phyloP scores from a whole-genome alignment of 2,329 filamentous ascomycete genomes.

The Trichoderma citrinoviride region DNA sequence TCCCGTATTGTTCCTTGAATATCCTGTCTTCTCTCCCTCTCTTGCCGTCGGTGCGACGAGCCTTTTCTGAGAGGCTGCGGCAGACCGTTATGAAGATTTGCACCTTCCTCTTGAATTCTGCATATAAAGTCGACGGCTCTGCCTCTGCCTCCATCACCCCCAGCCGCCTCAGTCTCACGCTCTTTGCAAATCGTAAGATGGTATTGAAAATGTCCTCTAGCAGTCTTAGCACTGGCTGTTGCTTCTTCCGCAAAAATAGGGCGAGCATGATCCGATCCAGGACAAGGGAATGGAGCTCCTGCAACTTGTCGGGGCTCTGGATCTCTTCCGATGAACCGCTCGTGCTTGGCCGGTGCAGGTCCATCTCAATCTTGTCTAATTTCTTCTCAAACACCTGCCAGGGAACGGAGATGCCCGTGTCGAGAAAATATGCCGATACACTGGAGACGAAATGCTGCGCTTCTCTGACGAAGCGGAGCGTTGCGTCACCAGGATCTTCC shows the following conservation, averaged over 20 bases:
- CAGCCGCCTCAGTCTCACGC: slow-evolving; percentile 40
- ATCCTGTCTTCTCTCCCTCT: slow-evolving; percentile 32
- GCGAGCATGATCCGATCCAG: slow-evolving; percentile 74
- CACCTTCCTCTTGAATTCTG: slow-evolving; percentile 66
- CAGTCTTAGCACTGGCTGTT: slow-evolving; percentile 68
- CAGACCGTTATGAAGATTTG: slow-evolving; percentile 73
- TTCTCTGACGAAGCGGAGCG: slow-evolving; percentile 67
- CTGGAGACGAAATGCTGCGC: slow-evolving; percentile 75
- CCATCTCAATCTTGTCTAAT: slow-evolving; percentile 60
- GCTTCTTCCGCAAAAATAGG: slow-evolving; percentile 70
- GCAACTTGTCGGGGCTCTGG: slow-evolving; percentile 62
- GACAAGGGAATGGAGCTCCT: slow-evolving; percentile 67
- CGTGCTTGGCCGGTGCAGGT: slow-evolving; percentile 47
- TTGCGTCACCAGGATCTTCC: slow-evolving; percentile 38
- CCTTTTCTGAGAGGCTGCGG: slow-evolving; percentile 64
- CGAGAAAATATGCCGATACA: slow-evolving; percentile 75
- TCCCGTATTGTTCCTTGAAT: slow-evolving; percentile 37
- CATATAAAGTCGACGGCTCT: slow-evolving; percentile 51
- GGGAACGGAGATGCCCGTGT: slow-evolving; percentile 67
- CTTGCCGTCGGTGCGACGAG: slow-evolving; percentile 38
- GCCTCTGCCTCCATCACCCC: slow-evolving; percentile 27
- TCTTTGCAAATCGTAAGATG: slow-evolving; percentile 69
- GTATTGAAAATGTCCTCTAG: slow-evolving; percentile 73
- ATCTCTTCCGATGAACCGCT: slow-evolving; percentile 33
- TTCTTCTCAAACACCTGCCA: slow-evolving; percentile 71